Conservation (phyloP, 805 yeast genomes). For the Komagataella pastoris region DNA sequence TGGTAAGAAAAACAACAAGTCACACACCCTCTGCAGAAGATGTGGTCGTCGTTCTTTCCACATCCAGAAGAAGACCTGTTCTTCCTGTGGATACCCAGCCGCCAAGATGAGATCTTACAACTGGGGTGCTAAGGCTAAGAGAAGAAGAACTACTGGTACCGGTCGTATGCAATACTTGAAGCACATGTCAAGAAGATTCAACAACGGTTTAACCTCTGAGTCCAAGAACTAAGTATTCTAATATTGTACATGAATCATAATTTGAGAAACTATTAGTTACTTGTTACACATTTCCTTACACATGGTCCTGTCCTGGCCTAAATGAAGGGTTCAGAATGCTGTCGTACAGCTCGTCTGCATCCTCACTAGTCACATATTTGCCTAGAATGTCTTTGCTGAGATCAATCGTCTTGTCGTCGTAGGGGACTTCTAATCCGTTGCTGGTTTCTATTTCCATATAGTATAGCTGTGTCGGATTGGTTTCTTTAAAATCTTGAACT, state of each 20-base stretch:
- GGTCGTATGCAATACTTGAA: slow-evolving; percentile 99
- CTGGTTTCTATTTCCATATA: slow-evolving; percentile 19
- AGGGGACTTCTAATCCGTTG: slow-evolving; percentile 51
- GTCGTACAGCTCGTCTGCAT: slow-evolving; percentile 60
- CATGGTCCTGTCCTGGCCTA: neutral
- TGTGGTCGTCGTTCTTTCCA: slow-evolving; percentile 99
- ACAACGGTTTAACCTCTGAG: slow-evolving; percentile 34
- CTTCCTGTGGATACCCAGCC: slow-evolving; percentile 99
- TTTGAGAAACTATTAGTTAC: neutral
- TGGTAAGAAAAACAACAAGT: slow-evolving; percentile 99
- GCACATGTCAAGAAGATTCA: slow-evolving; percentile 94
- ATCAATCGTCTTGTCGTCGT: slow-evolving; percentile 50
- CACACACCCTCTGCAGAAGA: slow-evolving; percentile 98
- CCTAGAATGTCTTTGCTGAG: slow-evolving; percentile 61
- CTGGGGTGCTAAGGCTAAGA: slow-evolving; percentile 99
- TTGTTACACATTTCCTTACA: neutral
- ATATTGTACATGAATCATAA: neutral
- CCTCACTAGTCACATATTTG: slow-evolving; percentile 57
- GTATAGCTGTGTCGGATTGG: neutral
- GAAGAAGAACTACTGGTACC: slow-evolving; percentile 99
- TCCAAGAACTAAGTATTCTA: neutral
- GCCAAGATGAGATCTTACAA: slow-evolving; percentile 97
- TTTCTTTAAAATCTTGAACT: neutral
- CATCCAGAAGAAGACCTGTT: slow-evolving; percentile 97
- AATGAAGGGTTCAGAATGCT: slow-evolving; percentile 34